These are phyloP conservation scores for Hypoxylon intermedium DNA, from an alignment of 495 filamentous ascomycete genomes.

Conservation along the genomic window DNA sequence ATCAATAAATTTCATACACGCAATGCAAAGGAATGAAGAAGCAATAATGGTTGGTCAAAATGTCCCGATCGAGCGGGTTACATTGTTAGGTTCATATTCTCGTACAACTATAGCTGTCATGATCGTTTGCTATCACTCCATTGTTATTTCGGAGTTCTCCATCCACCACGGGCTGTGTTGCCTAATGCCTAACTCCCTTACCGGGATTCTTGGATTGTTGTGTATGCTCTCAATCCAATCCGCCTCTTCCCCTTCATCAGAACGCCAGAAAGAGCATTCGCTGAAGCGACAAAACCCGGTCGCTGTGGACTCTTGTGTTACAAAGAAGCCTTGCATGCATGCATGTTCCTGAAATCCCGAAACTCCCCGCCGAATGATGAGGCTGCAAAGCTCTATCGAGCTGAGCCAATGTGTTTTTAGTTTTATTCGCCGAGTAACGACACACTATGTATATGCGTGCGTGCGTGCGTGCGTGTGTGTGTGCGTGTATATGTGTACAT, in stretches of 20 bases:
- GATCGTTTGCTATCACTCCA: too few species aligned
- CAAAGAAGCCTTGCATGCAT: not conserved
- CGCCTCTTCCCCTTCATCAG: not conserved
- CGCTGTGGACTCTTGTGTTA: not conserved
- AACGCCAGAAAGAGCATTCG: not conserved
- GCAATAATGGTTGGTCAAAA: too few species aligned
- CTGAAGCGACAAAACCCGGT: not conserved
- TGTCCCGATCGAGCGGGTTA: too few species aligned
- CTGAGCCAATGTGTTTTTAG: not conserved
- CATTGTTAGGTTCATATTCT: too few species aligned
- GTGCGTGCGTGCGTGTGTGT: too few species aligned
- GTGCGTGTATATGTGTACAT: too few species aligned
- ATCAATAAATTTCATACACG: too few species aligned
- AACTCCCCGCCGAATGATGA: not conserved
- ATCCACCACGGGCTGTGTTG: not conserved
- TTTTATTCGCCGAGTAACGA: not conserved
- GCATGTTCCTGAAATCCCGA: not conserved
- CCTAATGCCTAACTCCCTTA: not conserved
- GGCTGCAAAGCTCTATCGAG: conserved; percentile 14
- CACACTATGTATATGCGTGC: not conserved
- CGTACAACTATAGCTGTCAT: too few species aligned
- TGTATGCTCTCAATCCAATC: not conserved
- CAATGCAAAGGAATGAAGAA: too few species aligned
- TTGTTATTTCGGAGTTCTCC: too few species aligned
- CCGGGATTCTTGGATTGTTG: not conserved